Conservation (phyloP, 1,284 basidiomycete species). For the Tylopilus sp. region DNA sequence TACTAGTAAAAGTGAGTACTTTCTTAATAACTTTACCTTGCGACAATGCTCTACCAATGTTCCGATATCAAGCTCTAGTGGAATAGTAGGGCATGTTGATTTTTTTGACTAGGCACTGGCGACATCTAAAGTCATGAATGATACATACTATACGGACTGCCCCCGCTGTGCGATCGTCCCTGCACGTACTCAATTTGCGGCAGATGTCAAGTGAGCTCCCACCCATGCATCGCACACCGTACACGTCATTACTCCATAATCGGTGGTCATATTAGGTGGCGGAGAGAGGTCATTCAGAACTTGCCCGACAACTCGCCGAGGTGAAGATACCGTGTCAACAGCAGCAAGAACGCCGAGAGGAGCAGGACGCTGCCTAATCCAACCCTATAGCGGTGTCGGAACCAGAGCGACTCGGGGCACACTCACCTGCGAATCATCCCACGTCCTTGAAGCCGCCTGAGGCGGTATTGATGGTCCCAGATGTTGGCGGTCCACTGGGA, state of each 20-base stretch:
- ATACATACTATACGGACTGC: no score
- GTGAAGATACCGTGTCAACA: slow-evolving; percentile 26
- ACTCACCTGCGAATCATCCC: slow-evolving; percentile 46
- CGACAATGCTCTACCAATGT: no score
- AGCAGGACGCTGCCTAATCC: slow-evolving; percentile 29
- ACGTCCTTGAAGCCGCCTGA: slow-evolving; percentile 37
- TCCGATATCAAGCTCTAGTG: no score
- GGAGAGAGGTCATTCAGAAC: slow-evolving; percentile 14
- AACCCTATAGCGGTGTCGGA: not conserved
- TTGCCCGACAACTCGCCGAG: slow-evolving; percentile 28
- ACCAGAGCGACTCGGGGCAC: slow-evolving; percentile 34
- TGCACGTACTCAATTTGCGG: no score
- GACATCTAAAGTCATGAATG: no score
- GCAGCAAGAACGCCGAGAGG: slow-evolving; percentile 26
- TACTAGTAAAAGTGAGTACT: no score
- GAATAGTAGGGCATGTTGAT: no score
- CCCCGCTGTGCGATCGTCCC: no score
- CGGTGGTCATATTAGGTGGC: no score
- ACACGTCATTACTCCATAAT: not conserved
- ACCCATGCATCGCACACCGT: not conserved
- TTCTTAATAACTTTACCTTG: no score
- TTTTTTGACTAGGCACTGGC: no score
- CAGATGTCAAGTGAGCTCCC: no score
- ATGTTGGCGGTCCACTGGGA: slow-evolving; percentile 47
- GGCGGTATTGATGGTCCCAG: slow-evolving; percentile 42